These are phyloP conservation scores for Lactuca saligna DNA, from an alignment of 129 eudicot species.

Conservation along the genomic window DNA sequence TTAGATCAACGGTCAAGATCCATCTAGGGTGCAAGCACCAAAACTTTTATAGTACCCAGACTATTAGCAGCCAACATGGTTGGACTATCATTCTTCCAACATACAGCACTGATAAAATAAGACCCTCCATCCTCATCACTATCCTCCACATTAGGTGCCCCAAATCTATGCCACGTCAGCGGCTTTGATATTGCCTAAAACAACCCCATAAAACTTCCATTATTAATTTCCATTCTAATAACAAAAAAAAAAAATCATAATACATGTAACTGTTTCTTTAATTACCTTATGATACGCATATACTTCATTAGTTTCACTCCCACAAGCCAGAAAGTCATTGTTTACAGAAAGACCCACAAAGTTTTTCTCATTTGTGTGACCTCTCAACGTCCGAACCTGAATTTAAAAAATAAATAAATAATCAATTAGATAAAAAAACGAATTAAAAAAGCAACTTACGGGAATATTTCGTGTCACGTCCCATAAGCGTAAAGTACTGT, in stretches of 20 bases:
- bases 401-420: neutral
- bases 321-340: slow-evolving; percentile 71
- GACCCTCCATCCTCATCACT: slow-evolving; percentile 67
- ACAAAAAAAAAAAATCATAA: too few relatives aligned
- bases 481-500: slow-evolving; percentile 62
- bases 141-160: slow-evolving; percentile 62
- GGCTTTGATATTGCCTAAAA: slow-evolving; percentile 70
- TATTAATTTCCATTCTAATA: neutral
- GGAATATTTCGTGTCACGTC: slow-evolving; percentile 51
- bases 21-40: slow-evolving; percentile 57
- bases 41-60: slow-evolving; percentile 75
- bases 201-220: slow-evolving; percentile 15
- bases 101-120: slow-evolving; percentile 78
- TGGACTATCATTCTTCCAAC: slow-evolving; percentile 85
- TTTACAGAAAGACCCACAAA: slow-evolving; percentile 79
- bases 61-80: slow-evolving; percentile 81
- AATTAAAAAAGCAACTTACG: slow-evolving; percentile 33
- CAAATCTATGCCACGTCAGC: slow-evolving; percentile 66
- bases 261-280: too few relatives aligned
- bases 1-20: slow-evolving; percentile 11
- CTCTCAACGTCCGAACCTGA: slow-evolving; percentile 71
- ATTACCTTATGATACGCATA: slow-evolving; percentile 65
- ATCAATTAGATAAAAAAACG: neutral
- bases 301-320: slow-evolving; percentile 86
- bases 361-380: slow-evolving; percentile 82